A percentile compares a stretch with the other conserved stretches of the same genome.
phyloP scores from a whole-genome alignment of 202 grass and related monocot species.

The Brachypodium distachyon region DNA sequence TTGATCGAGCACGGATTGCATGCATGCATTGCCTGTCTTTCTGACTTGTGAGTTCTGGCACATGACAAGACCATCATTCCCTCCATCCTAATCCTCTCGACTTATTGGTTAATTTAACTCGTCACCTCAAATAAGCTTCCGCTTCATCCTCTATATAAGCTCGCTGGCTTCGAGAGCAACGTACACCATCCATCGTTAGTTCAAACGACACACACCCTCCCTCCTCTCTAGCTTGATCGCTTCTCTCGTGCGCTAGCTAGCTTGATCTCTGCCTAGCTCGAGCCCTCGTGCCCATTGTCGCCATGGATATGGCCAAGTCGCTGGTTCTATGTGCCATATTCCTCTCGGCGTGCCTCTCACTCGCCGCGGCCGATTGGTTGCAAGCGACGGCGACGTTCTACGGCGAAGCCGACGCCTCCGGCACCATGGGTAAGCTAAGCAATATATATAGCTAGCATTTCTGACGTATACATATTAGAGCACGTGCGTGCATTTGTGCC shows the following conservation, averaged over 20 bases:
- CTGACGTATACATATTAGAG: too few relatives aligned
- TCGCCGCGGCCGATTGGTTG: neutral
- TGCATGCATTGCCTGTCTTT: neutral
- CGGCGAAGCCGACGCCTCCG: slow-evolving; percentile 38
- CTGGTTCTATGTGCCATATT: neutral
- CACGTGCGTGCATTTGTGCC: neutral
- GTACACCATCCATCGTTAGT: neutral
- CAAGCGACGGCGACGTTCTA: slow-evolving; percentile 52
- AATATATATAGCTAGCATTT: neutral
- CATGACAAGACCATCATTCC: slow-evolving; percentile 13
- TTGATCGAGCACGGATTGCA: slow-evolving; percentile 19
- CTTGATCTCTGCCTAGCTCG: too few relatives aligned
- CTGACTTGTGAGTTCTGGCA: neutral
- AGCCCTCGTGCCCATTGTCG: too few relatives aligned
- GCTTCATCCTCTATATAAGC: slow-evolving; percentile 7
- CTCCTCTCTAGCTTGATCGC: neutral
- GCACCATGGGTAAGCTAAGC: slow-evolving; percentile 59
- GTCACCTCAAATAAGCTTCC: neutral
- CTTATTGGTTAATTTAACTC: neutral
- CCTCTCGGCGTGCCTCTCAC: neutral
- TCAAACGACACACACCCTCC: neutral
- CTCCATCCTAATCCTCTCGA: neutral
- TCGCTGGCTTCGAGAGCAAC: neutral
- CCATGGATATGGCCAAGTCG: neutral
- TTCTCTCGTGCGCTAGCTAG: too few relatives aligned